Evolutionary conservation across 768 basidiomycete species (phyloP), one percentile per base, ranked within the genome.

Genomic region (Suillus variegatus): DNA sequence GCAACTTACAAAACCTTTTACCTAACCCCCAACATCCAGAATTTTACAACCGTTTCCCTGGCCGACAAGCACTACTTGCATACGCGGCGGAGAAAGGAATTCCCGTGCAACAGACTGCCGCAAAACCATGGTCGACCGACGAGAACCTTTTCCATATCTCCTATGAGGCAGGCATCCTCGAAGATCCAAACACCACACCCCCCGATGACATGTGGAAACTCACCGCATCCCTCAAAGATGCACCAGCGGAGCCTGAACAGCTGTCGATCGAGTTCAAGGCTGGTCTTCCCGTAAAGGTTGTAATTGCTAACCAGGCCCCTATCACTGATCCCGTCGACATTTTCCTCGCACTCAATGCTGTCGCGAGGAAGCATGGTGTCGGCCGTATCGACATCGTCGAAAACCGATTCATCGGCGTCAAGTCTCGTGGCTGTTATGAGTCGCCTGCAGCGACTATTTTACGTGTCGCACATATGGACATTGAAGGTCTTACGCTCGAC

Each of bases 61-160:
- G 54, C 20, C 20, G 54, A 67, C 90, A 93, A 72, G 95, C 94
- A 22, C 90, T 99, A 64, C 91, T 99, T 65, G 85, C 87, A 35
- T 99, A 90, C 71, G 97, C 97, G 36, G 89, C 89, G 9, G 82
- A 93, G 74, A 93, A 94, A 77, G 78, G 87, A 58, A 97, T 55
- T 35, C 54, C 54, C 64, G 96, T 99, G 66, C 85, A 89, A 68
- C 97, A 99, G 81, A 99, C 97, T 55, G 86, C 92, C 13, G 86
- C 96, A 63, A 98, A 99, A 81, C 97, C 97, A 44, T 99, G 97
- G 97, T 98, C 97, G 3, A 99, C 97, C 7, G 97, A 99, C 77
- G 97, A 99, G 82, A 99, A 99, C 82, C 85, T 99, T 57, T 98
- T 97, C 90, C 97, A 99, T 83, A 99, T 99, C 80, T 99, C 97